These are phyloP conservation scores for Paecilomyces variotii DNA, from an alignment of 2,329 filamentous ascomycete genomes.

Conservation along the genomic window DNA sequence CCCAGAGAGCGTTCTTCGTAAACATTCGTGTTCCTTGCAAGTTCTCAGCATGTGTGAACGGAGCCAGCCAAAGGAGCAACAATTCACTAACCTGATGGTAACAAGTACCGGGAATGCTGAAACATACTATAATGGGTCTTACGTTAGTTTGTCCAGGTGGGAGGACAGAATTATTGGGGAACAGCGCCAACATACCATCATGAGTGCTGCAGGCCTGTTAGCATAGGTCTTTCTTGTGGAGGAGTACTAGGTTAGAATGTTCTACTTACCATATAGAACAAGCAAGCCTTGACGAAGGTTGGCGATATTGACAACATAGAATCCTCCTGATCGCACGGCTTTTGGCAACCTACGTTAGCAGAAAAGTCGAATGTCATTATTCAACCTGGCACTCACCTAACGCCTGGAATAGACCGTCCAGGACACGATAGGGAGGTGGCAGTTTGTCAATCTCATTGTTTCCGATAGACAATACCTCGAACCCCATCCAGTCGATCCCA, in stretches of 20 bases:
- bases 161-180: background rate
- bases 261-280: constrained; percentile 57
- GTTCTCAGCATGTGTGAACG: constrained; percentile 1
- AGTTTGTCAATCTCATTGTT: constrained; percentile 49
- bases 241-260: constrained; percentile 27
- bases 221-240: background rate
- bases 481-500: constrained; percentile 56
- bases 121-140: constrained; percentile 18
- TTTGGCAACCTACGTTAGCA: constrained; percentile 6
- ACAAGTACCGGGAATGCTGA: constrained; percentile 29
- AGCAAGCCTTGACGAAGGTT: constrained; percentile 50
- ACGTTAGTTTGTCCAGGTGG: background rate
- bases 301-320: constrained; percentile 56
- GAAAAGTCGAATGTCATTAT: constrained; percentile 47
- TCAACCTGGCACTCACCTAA: constrained; percentile 53
- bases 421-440: constrained; percentile 45
- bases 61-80: background rate
- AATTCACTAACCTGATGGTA: constrained; percentile 18
- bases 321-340: constrained; percentile 57
- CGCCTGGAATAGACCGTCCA: constrained; percentile 58
- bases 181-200: constrained; percentile 21
- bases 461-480: constrained; percentile 58
- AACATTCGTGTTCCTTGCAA: constrained; percentile 55
- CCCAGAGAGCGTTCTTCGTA: constrained; percentile 63
- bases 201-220: constrained; percentile 18